A percentile compares a stretch with the other conserved stretches of the same genome.
These are phyloP conservation scores for Berberis vulgaris DNA, from an alignment of 164 flowering plant genomes.

Conservation along the genomic window DNA sequence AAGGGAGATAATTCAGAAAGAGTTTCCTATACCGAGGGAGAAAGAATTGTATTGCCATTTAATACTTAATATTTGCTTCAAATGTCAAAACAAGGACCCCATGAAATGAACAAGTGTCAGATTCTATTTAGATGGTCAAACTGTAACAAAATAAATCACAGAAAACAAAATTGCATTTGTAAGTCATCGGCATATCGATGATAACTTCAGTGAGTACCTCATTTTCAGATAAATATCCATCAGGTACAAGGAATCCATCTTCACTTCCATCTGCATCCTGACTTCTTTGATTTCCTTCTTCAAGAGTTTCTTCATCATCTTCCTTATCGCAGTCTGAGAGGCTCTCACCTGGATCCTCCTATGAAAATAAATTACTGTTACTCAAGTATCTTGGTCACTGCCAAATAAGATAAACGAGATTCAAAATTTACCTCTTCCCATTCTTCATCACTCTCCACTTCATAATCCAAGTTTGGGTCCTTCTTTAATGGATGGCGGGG, in stretches of 20 bases:
- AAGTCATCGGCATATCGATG: no score
- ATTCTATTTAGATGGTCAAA: no score
- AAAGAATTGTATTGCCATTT: no score
- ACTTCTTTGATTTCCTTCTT: conserved; percentile 40
- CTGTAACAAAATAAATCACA: no score
- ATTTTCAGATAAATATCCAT: conserved; percentile 94
- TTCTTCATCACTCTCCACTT: conserved; percentile 94
- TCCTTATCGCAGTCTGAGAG: conserved; percentile 97
- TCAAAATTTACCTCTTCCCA: conserved; percentile 85
- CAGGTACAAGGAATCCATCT: conserved; percentile 94
- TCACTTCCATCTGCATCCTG: conserved; percentile 88
- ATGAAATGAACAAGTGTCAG: no score
- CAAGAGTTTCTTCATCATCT: conserved; percentile 51
- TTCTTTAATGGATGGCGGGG: conserved; percentile 64
- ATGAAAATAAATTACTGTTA: conserved; percentile 10
- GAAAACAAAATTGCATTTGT: no score
- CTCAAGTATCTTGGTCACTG: background rate
- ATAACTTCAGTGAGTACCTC: conserved; percentile 41
- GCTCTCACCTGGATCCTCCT: conserved; percentile 99
- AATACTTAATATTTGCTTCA: no score
- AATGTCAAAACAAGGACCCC: no score
- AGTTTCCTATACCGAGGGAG: no score
- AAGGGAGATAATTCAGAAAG: no score
- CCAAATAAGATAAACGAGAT: background rate
- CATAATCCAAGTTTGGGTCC: conserved; percentile 89